phyloP scores from a whole-genome alignment of 1,284 basidiomycete genomes.

The Agroathelia rolfsii region DNA sequence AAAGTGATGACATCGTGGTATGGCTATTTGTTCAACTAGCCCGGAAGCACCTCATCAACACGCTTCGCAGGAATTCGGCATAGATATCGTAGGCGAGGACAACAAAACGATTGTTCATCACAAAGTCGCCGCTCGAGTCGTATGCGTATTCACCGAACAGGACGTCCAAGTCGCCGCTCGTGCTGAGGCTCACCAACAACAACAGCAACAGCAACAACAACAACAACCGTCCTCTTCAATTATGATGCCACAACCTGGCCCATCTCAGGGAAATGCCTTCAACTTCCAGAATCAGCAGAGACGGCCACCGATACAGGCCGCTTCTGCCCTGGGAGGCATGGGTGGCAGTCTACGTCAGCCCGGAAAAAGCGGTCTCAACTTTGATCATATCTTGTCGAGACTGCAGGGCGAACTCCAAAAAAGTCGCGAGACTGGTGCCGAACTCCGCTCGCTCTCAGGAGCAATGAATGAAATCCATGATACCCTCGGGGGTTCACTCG shows the following conservation, averaged over 20 bases:
- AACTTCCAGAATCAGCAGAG: slow-evolving; percentile 37
- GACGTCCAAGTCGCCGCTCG: slow-evolving; percentile 69
- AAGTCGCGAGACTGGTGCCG: slow-evolving; percentile 88
- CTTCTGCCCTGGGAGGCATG: slow-evolving; percentile 63
- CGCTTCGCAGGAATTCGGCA: slow-evolving; percentile 83
- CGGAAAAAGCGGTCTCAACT: slow-evolving; percentile 70
- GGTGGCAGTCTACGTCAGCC: slow-evolving; percentile 59
- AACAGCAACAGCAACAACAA: slow-evolving; percentile 25
- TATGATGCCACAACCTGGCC: slow-evolving; percentile 19
- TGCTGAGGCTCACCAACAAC: slow-evolving; percentile 48
- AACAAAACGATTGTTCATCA: slow-evolving; percentile 98
- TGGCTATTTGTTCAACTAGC: slow-evolving; percentile 18
- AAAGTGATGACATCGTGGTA: slow-evolving; percentile 87
- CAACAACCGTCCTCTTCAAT: slow-evolving; percentile 16
- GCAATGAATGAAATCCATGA: slow-evolving; percentile 90
- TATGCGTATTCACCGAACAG: slow-evolving; percentile 81
- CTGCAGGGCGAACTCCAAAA: slow-evolving; percentile 87
- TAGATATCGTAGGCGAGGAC: slow-evolving; percentile 98
- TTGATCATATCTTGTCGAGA: slow-evolving; percentile 74
- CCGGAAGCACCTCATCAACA: slow-evolving; percentile 6
- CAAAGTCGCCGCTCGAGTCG: slow-evolving; percentile 92
- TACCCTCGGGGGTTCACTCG: slow-evolving; percentile 77
- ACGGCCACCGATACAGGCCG: slow-evolving; percentile 41
- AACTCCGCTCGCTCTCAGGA: slow-evolving; percentile 73
- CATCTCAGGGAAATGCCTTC: slow-evolving; percentile 24